These are phyloP conservation scores for Colletotrichum karsti DNA, from an alignment of 2,329 filamentous ascomycete species.

Conservation along the genomic window DNA sequence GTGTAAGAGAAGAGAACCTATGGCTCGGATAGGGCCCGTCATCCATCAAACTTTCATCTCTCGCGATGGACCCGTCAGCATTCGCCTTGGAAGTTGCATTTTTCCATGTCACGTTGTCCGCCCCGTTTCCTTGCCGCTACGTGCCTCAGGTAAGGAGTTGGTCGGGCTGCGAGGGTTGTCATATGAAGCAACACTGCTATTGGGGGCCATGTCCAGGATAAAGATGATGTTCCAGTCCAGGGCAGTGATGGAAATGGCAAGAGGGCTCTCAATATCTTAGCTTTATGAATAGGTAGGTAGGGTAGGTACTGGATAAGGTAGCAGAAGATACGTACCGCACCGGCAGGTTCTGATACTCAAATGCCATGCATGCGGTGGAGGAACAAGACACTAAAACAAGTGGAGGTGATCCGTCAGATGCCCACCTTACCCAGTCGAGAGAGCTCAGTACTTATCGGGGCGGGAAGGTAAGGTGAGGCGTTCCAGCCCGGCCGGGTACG, in stretches of 20 bases:
- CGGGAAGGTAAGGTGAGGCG: neutral
- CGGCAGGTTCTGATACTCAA: neutral
- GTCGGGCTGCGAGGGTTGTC: neutral
- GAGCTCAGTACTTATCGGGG: conserved; percentile 1
- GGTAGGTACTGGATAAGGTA: no score
- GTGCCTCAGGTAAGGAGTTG: neutral
- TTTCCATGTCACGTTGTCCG: neutral
- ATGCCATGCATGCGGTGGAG: conserved; percentile 23
- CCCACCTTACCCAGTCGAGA: neutral
- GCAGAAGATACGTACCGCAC: conserved; percentile 10
- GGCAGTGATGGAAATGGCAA: neutral
- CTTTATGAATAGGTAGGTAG: no score
- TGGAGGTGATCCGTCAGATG: neutral
- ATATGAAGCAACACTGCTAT: neutral
- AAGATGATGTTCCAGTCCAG: neutral
- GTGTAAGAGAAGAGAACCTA: neutral
- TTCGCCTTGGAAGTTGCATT: neutral
- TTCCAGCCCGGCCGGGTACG: neutral
- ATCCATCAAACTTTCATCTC: conserved; percentile 12
- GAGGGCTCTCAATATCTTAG: no score
- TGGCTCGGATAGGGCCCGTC: neutral
- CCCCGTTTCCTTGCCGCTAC: neutral
- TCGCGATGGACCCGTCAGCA: neutral
- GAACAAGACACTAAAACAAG: conserved; percentile 18
- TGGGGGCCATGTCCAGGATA: neutral